Conservation (phyloP, 192 early-diverging fungal species). For the Entomortierella chlamydospora region DNA sequence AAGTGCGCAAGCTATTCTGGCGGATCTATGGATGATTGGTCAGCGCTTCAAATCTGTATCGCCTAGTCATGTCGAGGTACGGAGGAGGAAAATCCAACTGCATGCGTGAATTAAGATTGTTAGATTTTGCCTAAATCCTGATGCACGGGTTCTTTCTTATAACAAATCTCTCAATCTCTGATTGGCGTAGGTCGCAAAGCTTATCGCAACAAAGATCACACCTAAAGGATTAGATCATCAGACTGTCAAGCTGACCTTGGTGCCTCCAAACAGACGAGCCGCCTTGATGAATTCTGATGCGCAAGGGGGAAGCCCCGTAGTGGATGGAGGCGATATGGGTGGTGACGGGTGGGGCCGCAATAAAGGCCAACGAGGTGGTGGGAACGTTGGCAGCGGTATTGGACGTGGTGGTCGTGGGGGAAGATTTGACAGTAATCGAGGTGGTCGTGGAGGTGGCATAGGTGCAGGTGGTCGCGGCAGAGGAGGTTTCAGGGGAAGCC, state of each 20-base stretch:
- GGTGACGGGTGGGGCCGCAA: conserved; percentile 19
- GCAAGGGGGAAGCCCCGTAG: conserved; percentile 6
- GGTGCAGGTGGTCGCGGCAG: conserved; percentile 5
- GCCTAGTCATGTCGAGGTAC: conserved; percentile 25
- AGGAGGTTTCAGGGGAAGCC: conserved; percentile 3
- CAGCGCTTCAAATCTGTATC: conserved; percentile 51
- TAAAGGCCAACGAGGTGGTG: conserved; percentile 13
- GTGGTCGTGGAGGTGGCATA: conserved; percentile 15
- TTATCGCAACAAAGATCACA: conserved; percentile 41
- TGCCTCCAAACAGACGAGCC: conserved; percentile 27
- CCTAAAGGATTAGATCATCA: conserved; percentile 45
- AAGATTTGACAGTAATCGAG: conserved; percentile 8
- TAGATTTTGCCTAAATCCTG: too few relatives aligned
- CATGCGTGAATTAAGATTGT: too few relatives aligned
- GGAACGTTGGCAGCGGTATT: conserved; percentile 15
- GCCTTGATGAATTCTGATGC: neutral
- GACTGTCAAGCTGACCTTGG: conserved; percentile 33
- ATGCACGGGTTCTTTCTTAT: neutral
- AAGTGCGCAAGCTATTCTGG: conserved; percentile 35
- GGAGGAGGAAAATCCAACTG: too few relatives aligned
- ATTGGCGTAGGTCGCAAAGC: conserved; percentile 24
- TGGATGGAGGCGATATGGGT: conserved; percentile 14
- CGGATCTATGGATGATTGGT: conserved; percentile 50
- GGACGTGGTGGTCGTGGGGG: conserved; percentile 22
- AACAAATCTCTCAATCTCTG: neutral